These are phyloP conservation scores for Harringtonia aguacate DNA, from an alignment of 2,329 filamentous ascomycete species.

Conservation along the genomic window DNA sequence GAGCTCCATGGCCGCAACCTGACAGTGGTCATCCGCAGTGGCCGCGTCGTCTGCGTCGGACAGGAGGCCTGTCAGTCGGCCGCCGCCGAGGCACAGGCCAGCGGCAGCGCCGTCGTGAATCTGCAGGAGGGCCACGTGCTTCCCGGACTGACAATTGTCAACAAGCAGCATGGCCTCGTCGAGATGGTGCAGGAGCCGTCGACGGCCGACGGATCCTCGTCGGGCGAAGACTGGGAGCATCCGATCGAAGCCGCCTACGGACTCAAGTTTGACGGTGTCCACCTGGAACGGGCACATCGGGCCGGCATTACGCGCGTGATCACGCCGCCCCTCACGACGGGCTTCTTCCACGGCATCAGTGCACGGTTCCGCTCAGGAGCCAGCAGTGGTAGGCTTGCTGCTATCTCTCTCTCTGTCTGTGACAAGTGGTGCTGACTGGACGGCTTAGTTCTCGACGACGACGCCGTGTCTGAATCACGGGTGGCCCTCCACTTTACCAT, in stretches of 20 bases:
- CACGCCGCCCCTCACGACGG: slow-evolving; percentile 21
- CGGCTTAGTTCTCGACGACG: background rate
- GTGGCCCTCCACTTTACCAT: slow-evolving; percentile 2
- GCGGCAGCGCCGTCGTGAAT: slow-evolving; percentile 17
- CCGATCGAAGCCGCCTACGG: slow-evolving; percentile 29
- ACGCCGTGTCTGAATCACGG: background rate
- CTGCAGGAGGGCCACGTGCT: slow-evolving; percentile 35
- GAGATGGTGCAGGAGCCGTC: slow-evolving; percentile 34
- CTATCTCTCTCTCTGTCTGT: background rate
- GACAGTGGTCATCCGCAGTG: slow-evolving; percentile 28
- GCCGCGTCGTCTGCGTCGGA: slow-evolving; percentile 28
- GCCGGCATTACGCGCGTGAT: slow-evolving; percentile 33
- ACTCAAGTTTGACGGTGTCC: slow-evolving; percentile 27
- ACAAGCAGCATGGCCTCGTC: slow-evolving; percentile 33
- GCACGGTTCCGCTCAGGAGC: slow-evolving; percentile 18
- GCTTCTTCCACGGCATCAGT: slow-evolving; percentile 21
- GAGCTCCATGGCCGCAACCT: slow-evolving; percentile 12
- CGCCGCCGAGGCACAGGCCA: slow-evolving; percentile 5
- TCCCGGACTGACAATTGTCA: slow-evolving; percentile 38
- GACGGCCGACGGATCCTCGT: slow-evolving; percentile 34
- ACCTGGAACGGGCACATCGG: slow-evolving; percentile 28
- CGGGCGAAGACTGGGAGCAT: slow-evolving; percentile 18
- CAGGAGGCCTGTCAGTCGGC: slow-evolving; percentile 19
- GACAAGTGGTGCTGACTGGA: background rate
- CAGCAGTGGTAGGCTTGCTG: slow-evolving; percentile 6